Conservation (phyloP, 371 early-diverging fungal species). For the Circinella umbellata region DNA sequence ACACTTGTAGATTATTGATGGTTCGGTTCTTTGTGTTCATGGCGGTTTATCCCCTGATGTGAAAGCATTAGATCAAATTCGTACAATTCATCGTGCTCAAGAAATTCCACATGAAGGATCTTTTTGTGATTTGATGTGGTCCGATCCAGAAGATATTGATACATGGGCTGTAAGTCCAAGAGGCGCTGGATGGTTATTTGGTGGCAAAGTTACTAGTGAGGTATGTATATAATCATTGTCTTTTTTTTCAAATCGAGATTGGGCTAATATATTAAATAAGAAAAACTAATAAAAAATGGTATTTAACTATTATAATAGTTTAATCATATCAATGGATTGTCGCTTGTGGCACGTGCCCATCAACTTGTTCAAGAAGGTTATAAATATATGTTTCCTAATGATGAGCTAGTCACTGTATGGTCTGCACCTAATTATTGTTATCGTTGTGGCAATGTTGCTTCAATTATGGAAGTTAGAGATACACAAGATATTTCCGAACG, state of each 20-base stretch:
- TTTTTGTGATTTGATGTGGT: constrained; percentile 96
- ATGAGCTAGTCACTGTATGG: constrained; percentile 99
- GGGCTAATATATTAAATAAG: no score
- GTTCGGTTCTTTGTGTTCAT: constrained; percentile 95
- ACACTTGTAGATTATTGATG: constrained; percentile 48
- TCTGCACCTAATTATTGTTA: constrained; percentile 99
- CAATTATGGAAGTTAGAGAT: constrained; percentile 94
- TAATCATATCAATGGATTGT: constrained; percentile 96
- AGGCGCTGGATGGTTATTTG: constrained; percentile 99
- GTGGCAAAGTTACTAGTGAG: constrained; percentile 95
- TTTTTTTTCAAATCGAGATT: no score
- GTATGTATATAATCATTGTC: constrained; percentile 33
- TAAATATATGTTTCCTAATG: constrained; percentile 97
- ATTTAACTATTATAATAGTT: constrained; percentile 62
- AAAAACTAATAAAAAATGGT: no score
- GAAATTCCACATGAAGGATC: constrained; percentile 99
- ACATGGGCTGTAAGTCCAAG: constrained; percentile 99
- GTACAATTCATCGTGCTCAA: constrained; percentile 95
- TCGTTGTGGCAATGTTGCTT: constrained; percentile 99
- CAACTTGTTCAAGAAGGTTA: constrained; percentile 99
- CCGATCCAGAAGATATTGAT: constrained; percentile 94
- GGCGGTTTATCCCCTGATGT: constrained; percentile 99
- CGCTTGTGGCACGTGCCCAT: constrained; percentile 98
- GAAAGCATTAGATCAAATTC: constrained; percentile 96
- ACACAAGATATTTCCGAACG: constrained; percentile 75